Conservation (phyloP, 2,329 filamentous ascomycete species). For the Diaporthe amygdali region DNA sequence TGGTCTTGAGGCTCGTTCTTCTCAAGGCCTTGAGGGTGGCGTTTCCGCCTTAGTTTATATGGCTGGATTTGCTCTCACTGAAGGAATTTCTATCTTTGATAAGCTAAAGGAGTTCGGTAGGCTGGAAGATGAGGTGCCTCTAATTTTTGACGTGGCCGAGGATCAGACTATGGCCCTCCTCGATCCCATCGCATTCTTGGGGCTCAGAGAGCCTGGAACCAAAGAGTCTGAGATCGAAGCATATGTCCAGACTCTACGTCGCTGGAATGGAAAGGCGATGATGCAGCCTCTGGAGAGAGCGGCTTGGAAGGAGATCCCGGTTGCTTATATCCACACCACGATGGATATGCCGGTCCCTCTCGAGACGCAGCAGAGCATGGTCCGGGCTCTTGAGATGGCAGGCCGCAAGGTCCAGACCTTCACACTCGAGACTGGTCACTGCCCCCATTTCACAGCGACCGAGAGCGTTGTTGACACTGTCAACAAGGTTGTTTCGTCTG, state of each 20-base stretch:
- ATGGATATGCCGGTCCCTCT: neutral
- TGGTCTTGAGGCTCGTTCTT: neutral
- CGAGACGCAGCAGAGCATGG: neutral
- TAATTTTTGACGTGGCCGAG: neutral
- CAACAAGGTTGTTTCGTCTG: neutral
- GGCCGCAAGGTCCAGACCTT: neutral
- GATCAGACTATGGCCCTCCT: neutral
- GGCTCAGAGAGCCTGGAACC: neutral
- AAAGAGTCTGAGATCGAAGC: neutral
- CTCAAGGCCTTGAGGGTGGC: neutral
- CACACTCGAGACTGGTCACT: neutral
- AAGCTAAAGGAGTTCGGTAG: neutral
- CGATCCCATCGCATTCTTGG: neutral
- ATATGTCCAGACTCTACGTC: neutral
- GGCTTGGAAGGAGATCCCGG: constrained; percentile 1
- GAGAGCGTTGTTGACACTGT: neutral
- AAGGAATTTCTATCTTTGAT: neutral
- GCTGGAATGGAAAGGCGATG: neutral
- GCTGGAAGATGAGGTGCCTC: neutral
- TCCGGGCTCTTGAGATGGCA: neutral
- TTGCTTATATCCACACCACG: neutral
- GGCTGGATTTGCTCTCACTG: neutral
- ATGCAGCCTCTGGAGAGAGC: neutral
- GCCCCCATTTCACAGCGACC: neutral
- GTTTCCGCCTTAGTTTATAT: neutral